Conservation (phyloP, 352 stramenopile species). For the Thraustochytrium sp. region DNA sequence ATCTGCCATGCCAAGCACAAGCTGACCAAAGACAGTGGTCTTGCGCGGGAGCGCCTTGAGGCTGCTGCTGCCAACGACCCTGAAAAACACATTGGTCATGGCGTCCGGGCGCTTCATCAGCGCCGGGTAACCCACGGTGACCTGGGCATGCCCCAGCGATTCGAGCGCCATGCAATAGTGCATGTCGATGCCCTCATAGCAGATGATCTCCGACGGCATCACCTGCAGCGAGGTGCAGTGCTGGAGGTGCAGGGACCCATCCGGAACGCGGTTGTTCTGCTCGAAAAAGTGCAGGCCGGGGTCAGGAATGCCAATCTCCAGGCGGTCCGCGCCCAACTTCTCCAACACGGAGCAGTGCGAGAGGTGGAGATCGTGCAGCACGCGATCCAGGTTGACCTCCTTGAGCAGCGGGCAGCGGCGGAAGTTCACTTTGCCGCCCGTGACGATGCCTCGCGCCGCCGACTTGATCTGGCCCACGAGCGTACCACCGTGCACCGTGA, state of each 20-base stretch:
- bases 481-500: neutral
- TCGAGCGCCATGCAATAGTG: constrained; percentile 17
- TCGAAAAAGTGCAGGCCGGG: neutral
- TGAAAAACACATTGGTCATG: neutral
- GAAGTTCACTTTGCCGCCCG: neutral
- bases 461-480: neutral
- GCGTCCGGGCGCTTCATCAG: neutral
- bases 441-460: neutral
- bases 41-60: neutral
- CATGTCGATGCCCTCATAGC: neutral
- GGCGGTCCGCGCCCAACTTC: neutral
- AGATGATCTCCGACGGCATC: neutral
- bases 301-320: neutral
- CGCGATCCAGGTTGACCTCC: neutral
- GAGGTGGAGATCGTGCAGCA: neutral
- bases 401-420: neutral
- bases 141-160: neutral
- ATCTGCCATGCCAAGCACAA: neutral
- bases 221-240: neutral
- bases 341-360: neutral
- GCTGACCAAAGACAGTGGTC: neutral
- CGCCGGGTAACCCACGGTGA: neutral
- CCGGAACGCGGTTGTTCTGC: neutral
- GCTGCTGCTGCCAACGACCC: neutral
- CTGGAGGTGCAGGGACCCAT: neutral